Percentiles rank a stretch among this genome's conserved stretches.
Evolutionary conservation across 495 filamentous ascomycete genomes (phyloP).

Genomic region (Penicillium cosmopolitanum): DNA sequence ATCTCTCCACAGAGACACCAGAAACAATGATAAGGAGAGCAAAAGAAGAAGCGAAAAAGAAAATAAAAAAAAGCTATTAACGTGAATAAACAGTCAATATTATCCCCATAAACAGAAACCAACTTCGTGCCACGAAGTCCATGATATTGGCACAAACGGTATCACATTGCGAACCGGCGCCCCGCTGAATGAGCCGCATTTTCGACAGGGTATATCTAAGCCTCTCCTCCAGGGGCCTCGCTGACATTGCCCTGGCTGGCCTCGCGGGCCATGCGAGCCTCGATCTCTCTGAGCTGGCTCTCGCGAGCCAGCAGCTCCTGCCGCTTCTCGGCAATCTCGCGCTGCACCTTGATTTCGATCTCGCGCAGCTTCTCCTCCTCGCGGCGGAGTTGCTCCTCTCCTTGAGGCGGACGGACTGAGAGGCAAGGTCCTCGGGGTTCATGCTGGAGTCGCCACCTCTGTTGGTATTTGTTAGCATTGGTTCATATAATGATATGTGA

Average conservation of each 20-base stretch:
- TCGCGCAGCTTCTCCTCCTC: constrained; percentile 99
- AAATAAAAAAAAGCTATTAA: constrained; percentile 50
- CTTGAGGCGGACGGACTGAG: constrained; percentile 96
- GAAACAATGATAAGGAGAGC: constrained; percentile 24
- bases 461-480: constrained; percentile 33
- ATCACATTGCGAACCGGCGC: constrained; percentile 42
- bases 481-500: not conserved
- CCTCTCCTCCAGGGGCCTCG: constrained; percentile 52
- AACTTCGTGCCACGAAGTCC: constrained; percentile 45
- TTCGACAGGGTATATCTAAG: constrained; percentile 43
- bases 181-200: constrained; percentile 36
- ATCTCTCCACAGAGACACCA: constrained; percentile 32
- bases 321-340: constrained; percentile 99
- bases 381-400: constrained; percentile 98
- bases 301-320: constrained; percentile 97
- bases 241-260: constrained; percentile 51
- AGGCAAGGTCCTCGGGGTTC: constrained; percentile 96
- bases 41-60: constrained; percentile 23
- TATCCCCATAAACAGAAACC: constrained; percentile 49
- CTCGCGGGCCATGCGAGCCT: constrained; percentile 76
- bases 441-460: constrained; percentile 75
- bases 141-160: constrained; percentile 48
- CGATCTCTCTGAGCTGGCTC: constrained; percentile 96
- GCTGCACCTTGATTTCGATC: constrained; percentile 98
- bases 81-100: constrained; percentile 55